Evolutionary conservation across 2,329 filamentous ascomycete genomes (phyloP), one percentile per base, ranked within the genome.

Genomic region (Thelonectria blattea): DNA sequence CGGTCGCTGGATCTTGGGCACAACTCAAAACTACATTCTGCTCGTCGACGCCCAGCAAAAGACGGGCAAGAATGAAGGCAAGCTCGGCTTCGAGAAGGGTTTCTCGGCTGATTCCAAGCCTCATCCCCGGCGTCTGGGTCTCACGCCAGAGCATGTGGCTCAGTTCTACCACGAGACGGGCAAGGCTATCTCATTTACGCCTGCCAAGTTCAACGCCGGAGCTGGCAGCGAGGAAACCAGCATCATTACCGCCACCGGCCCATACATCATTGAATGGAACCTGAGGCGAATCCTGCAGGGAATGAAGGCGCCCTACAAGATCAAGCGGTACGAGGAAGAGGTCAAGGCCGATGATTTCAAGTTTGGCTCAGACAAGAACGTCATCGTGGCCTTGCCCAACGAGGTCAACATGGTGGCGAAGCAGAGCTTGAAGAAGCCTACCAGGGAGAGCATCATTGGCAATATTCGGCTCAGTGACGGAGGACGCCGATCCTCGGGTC

Each of bases 311-410:
- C 90, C 94, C 0, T 99, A 99, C 80, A 91, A 89, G 68, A 98
- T 99, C 83, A 97, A 98, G 83, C 90, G 95, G 15, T 99, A 99
- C 74, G 85, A 88, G 1, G 95, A 99, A 71, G 91, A 96, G 65
- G 93, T 99, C 73, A 97, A 96, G 83, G 95, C 95, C 4, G 95
- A 99, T 75, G 96, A 99, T 75, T 99, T 99, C 87, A 93, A 95
- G 71, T 99, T 93, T 72, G 94, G 94, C 48, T 93, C 90, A 5
- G 95, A 99, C 77, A 96, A 97, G 85, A 97, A 97, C 71, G 92
- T 99, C 70, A 97, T 99, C 71, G 94, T 99, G 37, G 95, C 95
- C 1, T 81, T 99, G 65, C 93, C 95, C 2, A 97, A 99, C 73
- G 93, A 98, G 76, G 95, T 99, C 68, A 96, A 97, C 77, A 98